Evolutionary conservation across 129 eudicot species (phyloP).

Genomic region (Chrysanthemum seticuspe): DNA sequence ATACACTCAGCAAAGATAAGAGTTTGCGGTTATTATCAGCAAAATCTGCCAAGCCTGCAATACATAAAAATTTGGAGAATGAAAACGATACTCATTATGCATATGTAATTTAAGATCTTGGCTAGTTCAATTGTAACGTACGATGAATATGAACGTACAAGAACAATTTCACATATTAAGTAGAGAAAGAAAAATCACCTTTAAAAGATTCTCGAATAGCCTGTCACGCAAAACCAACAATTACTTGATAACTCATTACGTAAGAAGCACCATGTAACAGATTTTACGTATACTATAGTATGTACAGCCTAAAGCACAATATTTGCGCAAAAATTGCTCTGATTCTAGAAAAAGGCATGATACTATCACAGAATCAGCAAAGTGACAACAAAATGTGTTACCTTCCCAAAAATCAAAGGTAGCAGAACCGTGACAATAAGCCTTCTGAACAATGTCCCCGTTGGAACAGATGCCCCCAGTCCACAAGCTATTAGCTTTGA

Average conservation of each 20-base stretch:
- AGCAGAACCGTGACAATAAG: slow-evolving; percentile 67
- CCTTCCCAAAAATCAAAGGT: slow-evolving; percentile 85
- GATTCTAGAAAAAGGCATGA: slow-evolving; percentile 15
- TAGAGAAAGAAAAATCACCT: slow-evolving; percentile 46
- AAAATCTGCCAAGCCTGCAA: slow-evolving; percentile 69
- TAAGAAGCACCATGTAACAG: slow-evolving; percentile 1
- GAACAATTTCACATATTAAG: slow-evolving; percentile 5
- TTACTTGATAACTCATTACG: slow-evolving; percentile 14
- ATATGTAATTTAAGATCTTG: slow-evolving; percentile 12
- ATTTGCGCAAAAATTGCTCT: not conserved
- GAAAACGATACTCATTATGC: not conserved
- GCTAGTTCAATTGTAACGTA: not conserved
- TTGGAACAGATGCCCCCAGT: slow-evolving; percentile 77
- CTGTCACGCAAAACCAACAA: slow-evolving; percentile 45
- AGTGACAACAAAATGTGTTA: slow-evolving; percentile 27
- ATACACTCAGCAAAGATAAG: slow-evolving; percentile 64
- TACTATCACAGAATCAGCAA: not conserved
- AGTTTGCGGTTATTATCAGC: slow-evolving; percentile 73
- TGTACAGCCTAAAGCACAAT: slow-evolving; percentile 15
- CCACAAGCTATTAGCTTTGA: slow-evolving; percentile 74
- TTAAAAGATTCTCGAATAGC: slow-evolving; percentile 68
- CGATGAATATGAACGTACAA: slow-evolving; percentile 12
- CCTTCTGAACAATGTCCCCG: slow-evolving; percentile 55
- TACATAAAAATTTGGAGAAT: slow-evolving; percentile 10
- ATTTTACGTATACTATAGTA: slow-evolving; percentile 5